A percentile compares a stretch with the other conserved stretches of the same genome.
phyloP scores from a whole-genome alignment of 495 filamentous ascomycete species.

The Evansstolkia leycettana region DNA sequence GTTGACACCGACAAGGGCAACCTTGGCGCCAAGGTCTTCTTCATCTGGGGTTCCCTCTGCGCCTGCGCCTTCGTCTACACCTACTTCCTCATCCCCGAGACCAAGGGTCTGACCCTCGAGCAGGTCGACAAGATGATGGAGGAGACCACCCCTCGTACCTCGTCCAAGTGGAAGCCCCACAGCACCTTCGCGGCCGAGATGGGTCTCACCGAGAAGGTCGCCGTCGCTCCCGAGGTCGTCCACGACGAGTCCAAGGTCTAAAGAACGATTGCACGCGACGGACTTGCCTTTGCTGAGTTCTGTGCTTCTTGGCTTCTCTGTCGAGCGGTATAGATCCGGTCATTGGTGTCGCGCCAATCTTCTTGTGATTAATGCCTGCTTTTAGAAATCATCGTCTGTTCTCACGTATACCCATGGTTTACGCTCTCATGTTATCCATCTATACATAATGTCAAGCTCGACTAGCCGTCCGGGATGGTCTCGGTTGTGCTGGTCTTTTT shows the following conservation, averaged over 20 bases:
- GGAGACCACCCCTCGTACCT: slow-evolving; percentile 65
- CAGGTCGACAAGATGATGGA: slow-evolving; percentile 88
- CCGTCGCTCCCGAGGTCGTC: slow-evolving; percentile 16
- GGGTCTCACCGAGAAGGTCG: slow-evolving; percentile 35
- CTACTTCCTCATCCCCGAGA: slow-evolving; percentile 75
- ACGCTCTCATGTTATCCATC: too few relatives aligned
- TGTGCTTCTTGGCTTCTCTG: too few relatives aligned
- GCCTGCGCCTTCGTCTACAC: slow-evolving; percentile 52
- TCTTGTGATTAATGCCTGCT: too few relatives aligned
- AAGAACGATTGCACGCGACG: too few relatives aligned
- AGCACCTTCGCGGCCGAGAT: slow-evolving; percentile 59
- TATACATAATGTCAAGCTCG: too few relatives aligned
- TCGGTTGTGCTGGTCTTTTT: too few relatives aligned
- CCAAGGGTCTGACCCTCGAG: slow-evolving; percentile 78
- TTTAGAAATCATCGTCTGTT: too few relatives aligned
- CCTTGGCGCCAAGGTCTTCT: slow-evolving; percentile 71
- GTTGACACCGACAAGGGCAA: slow-evolving; percentile 52
- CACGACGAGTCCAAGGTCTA: slow-evolving; percentile 14
- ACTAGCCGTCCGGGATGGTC: too few relatives aligned
- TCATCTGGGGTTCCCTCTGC: slow-evolving; percentile 71
- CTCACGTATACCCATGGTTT: too few relatives aligned
- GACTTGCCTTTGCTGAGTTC: too few relatives aligned
- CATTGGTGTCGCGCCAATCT: too few relatives aligned
- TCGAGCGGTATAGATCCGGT: too few relatives aligned
- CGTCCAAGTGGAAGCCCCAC: slow-evolving; percentile 62